Base-by-base conservation (phyloP, 257 asterid species). In the Plantago major region DNA sequence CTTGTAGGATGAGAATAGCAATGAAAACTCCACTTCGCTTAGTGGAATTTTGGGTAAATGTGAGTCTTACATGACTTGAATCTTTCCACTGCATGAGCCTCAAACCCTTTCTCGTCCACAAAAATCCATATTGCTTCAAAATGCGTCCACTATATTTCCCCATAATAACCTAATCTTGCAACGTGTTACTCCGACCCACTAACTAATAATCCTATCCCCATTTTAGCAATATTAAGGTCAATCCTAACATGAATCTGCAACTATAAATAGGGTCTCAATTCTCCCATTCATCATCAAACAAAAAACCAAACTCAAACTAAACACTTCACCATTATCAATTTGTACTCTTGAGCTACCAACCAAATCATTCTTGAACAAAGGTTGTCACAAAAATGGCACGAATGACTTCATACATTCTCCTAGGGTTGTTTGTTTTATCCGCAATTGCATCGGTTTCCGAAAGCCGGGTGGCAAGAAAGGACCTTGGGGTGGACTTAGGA, bases 401-500 rank as follows among this genome's bases (percentile, higher is more conserved):
- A 33, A 42, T 65, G 69, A 73, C 62, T 56, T 44, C 73, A 6
- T 72, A 55, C 58, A 66, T 50, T n/a, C 55, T 87, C 58, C 42
- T 81, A 10, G 73, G 67, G 38, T 42, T 68, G 65, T 71, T 84
- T 46, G 51, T 77, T 28, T 11, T 75, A 37, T 68, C 86, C 3
- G 50, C 90, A 1, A 61, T 87, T 43, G 79, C 73, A 28, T 46
- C 48, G 54, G 67, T 81, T 61, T 80, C 80, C 1, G 77, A 81
- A 42, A 28, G 85, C 47, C 82, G 96, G 10, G 66, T 82, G 3
- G 81, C 84, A 0, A 74, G 96, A 52, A 84, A 75, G 65, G 85
- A 84, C 72, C 73, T 87, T 11, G 87, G 87, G 37, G 67, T 87
- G 74, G 78, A 82, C 76, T 71, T 85, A 65, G 89, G 94, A 0